Evolutionary conservation across 345 rosid genomes (phyloP).

Genomic region (Angophora floribunda): DNA sequence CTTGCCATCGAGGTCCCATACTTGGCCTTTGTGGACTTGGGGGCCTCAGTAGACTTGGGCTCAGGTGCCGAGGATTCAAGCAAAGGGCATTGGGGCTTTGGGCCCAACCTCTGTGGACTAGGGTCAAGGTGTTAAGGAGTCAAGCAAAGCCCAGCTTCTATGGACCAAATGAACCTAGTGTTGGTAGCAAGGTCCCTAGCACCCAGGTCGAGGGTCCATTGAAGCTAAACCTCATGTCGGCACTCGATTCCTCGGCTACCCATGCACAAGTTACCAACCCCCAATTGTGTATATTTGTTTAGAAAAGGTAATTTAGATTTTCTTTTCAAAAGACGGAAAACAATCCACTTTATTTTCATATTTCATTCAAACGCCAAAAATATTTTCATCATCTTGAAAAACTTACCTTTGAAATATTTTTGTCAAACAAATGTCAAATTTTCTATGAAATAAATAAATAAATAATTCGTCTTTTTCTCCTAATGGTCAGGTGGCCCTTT

Average conservation of each 20-base stretch:
- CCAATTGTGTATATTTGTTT: neutral
- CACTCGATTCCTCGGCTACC: rapidly evolving
- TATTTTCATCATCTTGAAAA: too few species aligned
- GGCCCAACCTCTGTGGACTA: neutral
- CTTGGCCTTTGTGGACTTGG: neutral
- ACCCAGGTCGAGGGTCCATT: neutral
- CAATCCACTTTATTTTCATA: rapidly evolving
- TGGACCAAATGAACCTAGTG: too few species aligned
- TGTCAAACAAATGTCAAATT: too few species aligned
- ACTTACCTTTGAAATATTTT: too few species aligned
- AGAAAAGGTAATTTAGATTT: neutral
- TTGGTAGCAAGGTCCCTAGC: neutral
- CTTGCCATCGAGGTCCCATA: rapidly evolving
- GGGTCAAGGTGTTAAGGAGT: neutral
- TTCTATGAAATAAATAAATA: rapidly evolving
- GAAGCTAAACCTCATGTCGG: rapidly evolving
- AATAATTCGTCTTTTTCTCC: neutral
- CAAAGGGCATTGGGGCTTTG: neutral
- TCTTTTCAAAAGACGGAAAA: neutral
- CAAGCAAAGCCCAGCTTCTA: neutral
- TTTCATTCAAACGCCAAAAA: neutral
- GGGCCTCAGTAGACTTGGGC: neutral
- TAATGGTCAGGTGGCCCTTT: neutral
- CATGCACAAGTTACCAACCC: neutral
- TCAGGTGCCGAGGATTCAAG: neutral